Evolutionary conservation across 345 rosid genomes (phyloP), one percentile per base, ranked within the genome.

Genomic region (Moricandia arvensis): DNA sequence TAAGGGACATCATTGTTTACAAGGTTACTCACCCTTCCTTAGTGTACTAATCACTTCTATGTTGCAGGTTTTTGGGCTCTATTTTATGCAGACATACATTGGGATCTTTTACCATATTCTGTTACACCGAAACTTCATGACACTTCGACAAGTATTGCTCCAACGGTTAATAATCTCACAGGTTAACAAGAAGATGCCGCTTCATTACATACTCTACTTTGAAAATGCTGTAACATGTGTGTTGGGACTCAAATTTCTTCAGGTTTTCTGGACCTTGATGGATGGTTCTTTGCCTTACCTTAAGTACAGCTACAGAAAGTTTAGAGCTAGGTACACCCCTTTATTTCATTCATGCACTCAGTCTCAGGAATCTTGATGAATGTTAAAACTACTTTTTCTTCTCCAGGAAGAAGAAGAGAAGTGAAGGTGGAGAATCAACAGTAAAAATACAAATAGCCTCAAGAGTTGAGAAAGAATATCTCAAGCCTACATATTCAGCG

Each of bases 41-140:
- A 30, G 47, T 41, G 31, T 41, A 47, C 66, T 75, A 41, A 55
- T 4, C 35, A 12, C 17, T 37, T 5, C 63, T 33, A 10, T 53
- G 0, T 45, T 84, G 84, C 93, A 93, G 98, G 94, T 93, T 33
- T 93, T 93, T 37, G 97, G 98, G 73, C 88, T 93, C 55, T 93
- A 91, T 70, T 93, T 93, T 82, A 93, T 93, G 97, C 98, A 93
- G 82, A 79, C 98, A 8, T 93, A 90, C 77, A 94, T 94, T 24
- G 97, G 98, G 51, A 81, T 91, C 81, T 94, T 94, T 85, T 94
- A 94, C 80, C 98, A 94, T n/a, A 96, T 86, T 65, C 93, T 90
- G 60, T 73, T 91, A 49, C 97, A 91, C 69, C 93, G 95, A 55
- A 88, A 91, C 84, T 85, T 94, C 63, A 75, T 4, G 83, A 87